Evolutionary conservation across 2,329 filamentous ascomycete species (phyloP), one percentile per base, ranked within the genome.

Genomic region (Periconia macrospinosa): DNA sequence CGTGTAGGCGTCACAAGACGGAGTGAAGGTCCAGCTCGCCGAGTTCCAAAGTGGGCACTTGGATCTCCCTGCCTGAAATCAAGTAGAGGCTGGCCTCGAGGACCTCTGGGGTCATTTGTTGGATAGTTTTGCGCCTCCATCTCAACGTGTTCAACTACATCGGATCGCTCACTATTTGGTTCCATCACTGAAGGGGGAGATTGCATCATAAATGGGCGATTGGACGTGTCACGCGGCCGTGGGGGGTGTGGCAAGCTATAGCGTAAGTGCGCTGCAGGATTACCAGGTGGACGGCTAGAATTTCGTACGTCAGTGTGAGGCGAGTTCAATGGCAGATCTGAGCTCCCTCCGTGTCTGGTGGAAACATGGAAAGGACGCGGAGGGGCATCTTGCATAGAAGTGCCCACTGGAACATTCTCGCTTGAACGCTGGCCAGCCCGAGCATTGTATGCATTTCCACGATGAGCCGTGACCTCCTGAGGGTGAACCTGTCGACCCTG

Each of bases 331-430:
- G 33, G 15, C 15, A n/a, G 11, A n/a, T n/a, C 33, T 37, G 33
- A n/a, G 15, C 11, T n/a, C 3, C 33, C 33, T 14, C 15, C 33
- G 11, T 37, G 33, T 13, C 33, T 37, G 33, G 33, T n/a, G 11
- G 33, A 6, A 13, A 14, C 33, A n/a, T 37, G 11, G 33, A 37
- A 37, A 37, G 33, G 11, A 37, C 23, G 19, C 13, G 42, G 42
- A 27, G 8, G 19, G 23, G 42, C 10, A 8, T 44, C 42, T 27
- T 11, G 42, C 14, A 15, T 44, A 35, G 30, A 41, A 10, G 19
- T 19, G 41, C 18, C 33, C 42, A 59, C 54, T 6, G 61, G 59
- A 1, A 50, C 46, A 23, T 64, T 64, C 43, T 64, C 61, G 43
- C 61, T 64, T 13, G 59, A 62, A 19, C 56, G 49, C 44, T 60